Conservation (phyloP, 1,284 basidiomycete genomes). For the Ceratobasidium papillatum region DNA sequence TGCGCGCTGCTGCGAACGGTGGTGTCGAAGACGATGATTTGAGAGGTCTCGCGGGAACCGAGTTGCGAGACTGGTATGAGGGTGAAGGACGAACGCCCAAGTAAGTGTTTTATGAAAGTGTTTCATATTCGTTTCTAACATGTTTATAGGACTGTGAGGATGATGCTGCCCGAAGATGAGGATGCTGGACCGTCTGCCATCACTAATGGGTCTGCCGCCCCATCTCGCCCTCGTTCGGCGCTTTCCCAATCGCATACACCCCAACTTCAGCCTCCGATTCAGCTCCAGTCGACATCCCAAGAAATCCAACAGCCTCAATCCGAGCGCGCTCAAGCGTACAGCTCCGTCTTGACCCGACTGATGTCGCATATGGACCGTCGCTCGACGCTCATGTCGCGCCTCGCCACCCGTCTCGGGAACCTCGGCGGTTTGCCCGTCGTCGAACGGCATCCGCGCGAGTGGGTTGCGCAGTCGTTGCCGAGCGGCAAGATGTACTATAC, state of each 20-base stretch:
- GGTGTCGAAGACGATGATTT: constrained; percentile 6
- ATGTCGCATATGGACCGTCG: constrained; percentile 36
- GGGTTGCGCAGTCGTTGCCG: constrained; percentile 26
- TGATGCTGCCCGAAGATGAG: constrained; percentile 30
- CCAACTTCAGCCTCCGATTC: constrained; percentile 8
- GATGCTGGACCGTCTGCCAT: background rate
- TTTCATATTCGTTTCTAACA: background rate
- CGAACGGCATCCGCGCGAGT: constrained; percentile 34
- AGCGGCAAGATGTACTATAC: constrained; percentile 31
- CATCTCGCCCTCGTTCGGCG: constrained; percentile 14
- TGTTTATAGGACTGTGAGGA: constrained; percentile 24
- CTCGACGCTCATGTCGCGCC: constrained; percentile 34
- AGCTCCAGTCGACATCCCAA: background rate
- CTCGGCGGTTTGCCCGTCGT: constrained; percentile 13
- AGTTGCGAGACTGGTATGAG: constrained; percentile 34
- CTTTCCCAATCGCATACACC: constrained; percentile 13
- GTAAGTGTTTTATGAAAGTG: background rate
- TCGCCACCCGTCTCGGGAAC: constrained; percentile 24
- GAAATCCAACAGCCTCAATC: constrained; percentile 18
- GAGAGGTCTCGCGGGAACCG: constrained; percentile 19
- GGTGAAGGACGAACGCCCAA: constrained; percentile 22
- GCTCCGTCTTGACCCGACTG: constrained; percentile 19
- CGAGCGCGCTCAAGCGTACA: constrained; percentile 18
- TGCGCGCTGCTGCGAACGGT: background rate
- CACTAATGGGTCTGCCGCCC: background rate